Percentiles rank a stretch among this genome's conserved stretches.
phyloP scores from a whole-genome alignment of 352 stramenopile genomes.

The Pythium pyrilobum region DNA sequence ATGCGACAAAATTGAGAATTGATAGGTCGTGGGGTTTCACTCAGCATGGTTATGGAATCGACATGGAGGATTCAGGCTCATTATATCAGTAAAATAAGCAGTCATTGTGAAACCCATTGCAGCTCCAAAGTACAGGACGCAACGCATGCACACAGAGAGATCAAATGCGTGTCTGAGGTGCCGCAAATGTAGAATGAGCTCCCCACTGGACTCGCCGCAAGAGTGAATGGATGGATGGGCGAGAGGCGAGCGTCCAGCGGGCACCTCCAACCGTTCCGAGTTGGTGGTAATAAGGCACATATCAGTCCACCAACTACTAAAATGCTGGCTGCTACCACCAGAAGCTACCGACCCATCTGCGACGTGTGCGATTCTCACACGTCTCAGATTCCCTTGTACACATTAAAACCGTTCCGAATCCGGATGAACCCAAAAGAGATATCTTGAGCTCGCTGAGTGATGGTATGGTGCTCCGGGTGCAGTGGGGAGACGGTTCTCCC shows the following conservation, averaged over 20 bases:
- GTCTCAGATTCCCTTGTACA: not conserved
- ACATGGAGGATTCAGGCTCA: slow-evolving; percentile 25
- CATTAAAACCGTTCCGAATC: not conserved
- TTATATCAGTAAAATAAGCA: slow-evolving; percentile 25
- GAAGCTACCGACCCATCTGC: not conserved
- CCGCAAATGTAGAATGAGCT: not conserved
- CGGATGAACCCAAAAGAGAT: not conserved
- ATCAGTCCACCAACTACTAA: not conserved
- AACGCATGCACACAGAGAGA: too few species aligned
- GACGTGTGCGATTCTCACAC: not conserved
- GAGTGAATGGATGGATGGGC: not conserved
- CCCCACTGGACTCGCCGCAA: too few species aligned
- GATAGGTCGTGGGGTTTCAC: slow-evolving; percentile 6
- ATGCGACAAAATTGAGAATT: not conserved
- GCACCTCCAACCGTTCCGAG: slow-evolving; percentile 4
- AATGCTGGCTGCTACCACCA: not conserved
- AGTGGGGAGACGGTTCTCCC: too few species aligned
- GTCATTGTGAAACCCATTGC: slow-evolving; percentile 18
- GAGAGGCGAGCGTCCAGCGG: not conserved
- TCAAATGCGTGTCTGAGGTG: too few species aligned
- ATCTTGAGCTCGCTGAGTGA: too few species aligned
- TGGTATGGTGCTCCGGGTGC: too few species aligned
- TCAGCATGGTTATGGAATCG: slow-evolving; percentile 23
- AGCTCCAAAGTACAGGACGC: not conserved
- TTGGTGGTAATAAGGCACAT: not conserved